Base-by-base conservation (phyloP, 1,284 basidiomycete genomes). In the Sphagnurus paluster region DNA sequence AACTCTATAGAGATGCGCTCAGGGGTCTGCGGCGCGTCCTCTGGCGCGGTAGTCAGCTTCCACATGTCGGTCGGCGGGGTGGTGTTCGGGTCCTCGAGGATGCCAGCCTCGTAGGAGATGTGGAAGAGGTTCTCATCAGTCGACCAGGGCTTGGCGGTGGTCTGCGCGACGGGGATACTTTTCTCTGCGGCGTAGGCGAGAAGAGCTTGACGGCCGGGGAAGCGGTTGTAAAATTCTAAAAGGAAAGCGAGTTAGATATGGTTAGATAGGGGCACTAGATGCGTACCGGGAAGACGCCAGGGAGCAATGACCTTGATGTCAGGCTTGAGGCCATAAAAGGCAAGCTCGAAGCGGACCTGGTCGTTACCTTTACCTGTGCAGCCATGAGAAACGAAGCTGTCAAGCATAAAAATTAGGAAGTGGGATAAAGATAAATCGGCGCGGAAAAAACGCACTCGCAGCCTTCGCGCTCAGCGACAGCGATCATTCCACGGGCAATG, bases 341-440 rank as follows among this genome's bases (percentile, higher is more conserved):
- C 95, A 48, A 99, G 87, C 68, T 99, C 97, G 69, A 99, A 99
- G 52, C 97, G 91, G 58, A 99, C 96, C 75, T 99, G 97, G 71
- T 99, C 96, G 70, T 99, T 99, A 47, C 96, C 96, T 76, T 99
- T 99, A 49, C 96, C 96, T 38, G 96, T 99, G 80, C 96, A 99
- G 30, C 96, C 96, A 72, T 99, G 97, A 29, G 95, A 89, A 56
- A 99, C 96, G 65, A 81, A 99, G 69, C 91, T 93, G 37, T 44
- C 32, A 26, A 45, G 34, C 14, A 49, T 36, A 14, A 41, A 49
- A 45, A 44, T 47, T 42, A 30, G 35, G 13, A 28, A 37, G 13
- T 29, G 21, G 24, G 5, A 11, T 11, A 17, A 14, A 19, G 13
- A 13, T 23, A 1, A 41, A 23, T 39, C 21, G n/a, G n/a, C n/a